A percentile compares a stretch with the other conserved stretches of the same genome.
Evolutionary conservation across 306 rosid genomes (phyloP).

Genomic region (Vigna mungo): DNA sequence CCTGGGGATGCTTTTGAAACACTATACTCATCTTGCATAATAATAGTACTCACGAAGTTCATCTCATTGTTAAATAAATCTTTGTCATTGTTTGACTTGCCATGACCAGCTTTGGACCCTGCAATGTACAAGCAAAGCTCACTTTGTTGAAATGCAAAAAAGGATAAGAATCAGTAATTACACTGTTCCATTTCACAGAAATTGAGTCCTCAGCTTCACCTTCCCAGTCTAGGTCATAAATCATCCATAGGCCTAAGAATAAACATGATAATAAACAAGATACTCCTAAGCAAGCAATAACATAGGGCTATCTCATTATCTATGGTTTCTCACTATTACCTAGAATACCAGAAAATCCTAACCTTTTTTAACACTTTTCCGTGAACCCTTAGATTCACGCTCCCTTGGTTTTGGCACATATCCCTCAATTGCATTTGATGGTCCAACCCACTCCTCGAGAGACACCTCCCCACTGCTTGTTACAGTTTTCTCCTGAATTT

Average conservation of each 20-base stretch:
- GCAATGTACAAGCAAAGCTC: constrained; percentile 62
- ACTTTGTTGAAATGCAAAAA: constrained; percentile 43
- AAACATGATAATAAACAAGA: constrained; percentile 29
- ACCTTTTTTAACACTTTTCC: constrained; percentile 65
- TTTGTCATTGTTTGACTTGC: constrained; percentile 43
- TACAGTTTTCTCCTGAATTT: constrained; percentile 72
- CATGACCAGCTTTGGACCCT: constrained; percentile 66
- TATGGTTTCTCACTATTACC: constrained; percentile 14
- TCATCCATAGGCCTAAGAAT: constrained; percentile 29
- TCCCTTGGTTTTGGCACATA: constrained; percentile 75
- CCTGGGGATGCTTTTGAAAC: constrained; percentile 68
- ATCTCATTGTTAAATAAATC: constrained; percentile 55
- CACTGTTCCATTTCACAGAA: constrained; percentile 43
- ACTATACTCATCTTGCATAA: constrained; percentile 77
- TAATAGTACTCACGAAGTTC: constrained; percentile 71
- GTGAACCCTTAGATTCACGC: constrained; percentile 42
- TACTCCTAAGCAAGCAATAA: constrained; percentile 22
- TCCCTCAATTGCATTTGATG: constrained; percentile 95
- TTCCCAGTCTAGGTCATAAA: constrained; percentile 16
- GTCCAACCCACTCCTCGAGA: constrained; percentile 78
- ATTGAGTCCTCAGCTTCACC: constrained; percentile 20
- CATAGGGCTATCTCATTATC: constrained; percentile 28
- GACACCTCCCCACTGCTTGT: constrained; percentile 55
- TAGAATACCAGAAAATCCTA: constrained; percentile 40
- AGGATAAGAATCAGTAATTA: constrained; percentile 25